phyloP scores from a whole-genome alignment of 129 eudicot species.

The Flaveria bidentis region DNA sequence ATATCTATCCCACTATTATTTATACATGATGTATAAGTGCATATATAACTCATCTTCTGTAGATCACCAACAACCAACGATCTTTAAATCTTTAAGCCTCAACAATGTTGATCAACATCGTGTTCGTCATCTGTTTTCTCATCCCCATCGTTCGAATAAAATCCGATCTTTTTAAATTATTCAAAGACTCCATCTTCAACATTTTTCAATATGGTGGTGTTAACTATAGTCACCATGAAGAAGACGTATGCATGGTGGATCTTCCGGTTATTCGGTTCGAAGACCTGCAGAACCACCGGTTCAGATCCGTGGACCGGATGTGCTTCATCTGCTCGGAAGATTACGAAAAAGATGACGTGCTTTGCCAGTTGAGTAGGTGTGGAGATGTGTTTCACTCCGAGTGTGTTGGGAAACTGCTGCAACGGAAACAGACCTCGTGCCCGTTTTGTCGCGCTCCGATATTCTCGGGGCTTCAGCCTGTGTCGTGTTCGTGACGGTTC shows the following conservation, averaged over 20 bases:
- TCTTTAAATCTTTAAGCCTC: too few species aligned
- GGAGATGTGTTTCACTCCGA: conserved; percentile 29
- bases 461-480: too few species aligned
- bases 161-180: neutral
- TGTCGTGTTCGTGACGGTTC: too few species aligned
- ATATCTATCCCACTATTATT: too few species aligned
- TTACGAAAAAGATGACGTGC: neutral
- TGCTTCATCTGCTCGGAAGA: neutral
- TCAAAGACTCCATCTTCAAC: neutral
- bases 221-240: neutral
- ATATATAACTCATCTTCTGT: too few species aligned
- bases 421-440: neutral
- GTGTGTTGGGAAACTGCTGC: conserved; percentile 27
- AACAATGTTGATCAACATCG: neutral
- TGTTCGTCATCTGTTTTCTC: neutral
- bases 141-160: neutral
- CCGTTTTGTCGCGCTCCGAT: too few species aligned
- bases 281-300: neutral
- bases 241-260: neutral
- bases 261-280: neutral
- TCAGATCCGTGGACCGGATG: neutral
- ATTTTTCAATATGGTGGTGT: neutral
- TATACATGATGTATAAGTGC: too few species aligned
- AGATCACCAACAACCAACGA: too few species aligned
- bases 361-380: neutral